Evolutionary conservation across 2,329 filamentous ascomycete species (phyloP).

Genomic region (Colletotrichum sp.): DNA sequence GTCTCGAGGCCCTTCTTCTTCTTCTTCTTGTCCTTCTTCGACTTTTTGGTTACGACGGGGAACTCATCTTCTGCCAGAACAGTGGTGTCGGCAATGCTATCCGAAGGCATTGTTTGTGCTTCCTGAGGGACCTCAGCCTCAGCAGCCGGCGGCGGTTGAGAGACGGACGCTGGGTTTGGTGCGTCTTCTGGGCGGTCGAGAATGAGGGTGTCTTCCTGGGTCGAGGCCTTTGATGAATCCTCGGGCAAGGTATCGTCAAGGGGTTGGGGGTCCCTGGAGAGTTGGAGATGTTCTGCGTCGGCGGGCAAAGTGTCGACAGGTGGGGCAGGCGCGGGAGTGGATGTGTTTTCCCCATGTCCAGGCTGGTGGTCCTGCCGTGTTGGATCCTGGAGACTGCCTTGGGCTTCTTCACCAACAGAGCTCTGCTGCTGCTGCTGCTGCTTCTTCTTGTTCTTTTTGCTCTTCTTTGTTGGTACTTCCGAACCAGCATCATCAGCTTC

Average conservation of each 20-base stretch:
- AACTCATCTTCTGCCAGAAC: slow-evolving; percentile 24
- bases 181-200: background rate
- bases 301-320: background rate
- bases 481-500: background rate
- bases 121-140: background rate
- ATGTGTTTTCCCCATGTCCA: background rate
- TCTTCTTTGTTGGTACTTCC: slow-evolving; percentile 1
- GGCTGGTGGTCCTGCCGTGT: background rate
- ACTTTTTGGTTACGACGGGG: slow-evolving; percentile 28
- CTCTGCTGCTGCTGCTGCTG: slow-evolving; percentile 12
- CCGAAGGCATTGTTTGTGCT: background rate
- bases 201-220: background rate
- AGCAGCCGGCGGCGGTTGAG: background rate
- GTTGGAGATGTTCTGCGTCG: background rate
- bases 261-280: background rate
- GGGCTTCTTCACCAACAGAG: background rate
- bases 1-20: slow-evolving; percentile 23
- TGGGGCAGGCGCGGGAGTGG: background rate
- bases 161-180: background rate
- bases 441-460: slow-evolving; percentile 37
- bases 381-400: background rate
- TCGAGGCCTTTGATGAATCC: background rate
- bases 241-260: background rate
- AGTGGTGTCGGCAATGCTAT: slow-evolving; percentile 21
- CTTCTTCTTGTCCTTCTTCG: slow-evolving; percentile 25